Conservation (phyloP, 495 filamentous ascomycete species). For the Acidiella bohemica region DNA sequence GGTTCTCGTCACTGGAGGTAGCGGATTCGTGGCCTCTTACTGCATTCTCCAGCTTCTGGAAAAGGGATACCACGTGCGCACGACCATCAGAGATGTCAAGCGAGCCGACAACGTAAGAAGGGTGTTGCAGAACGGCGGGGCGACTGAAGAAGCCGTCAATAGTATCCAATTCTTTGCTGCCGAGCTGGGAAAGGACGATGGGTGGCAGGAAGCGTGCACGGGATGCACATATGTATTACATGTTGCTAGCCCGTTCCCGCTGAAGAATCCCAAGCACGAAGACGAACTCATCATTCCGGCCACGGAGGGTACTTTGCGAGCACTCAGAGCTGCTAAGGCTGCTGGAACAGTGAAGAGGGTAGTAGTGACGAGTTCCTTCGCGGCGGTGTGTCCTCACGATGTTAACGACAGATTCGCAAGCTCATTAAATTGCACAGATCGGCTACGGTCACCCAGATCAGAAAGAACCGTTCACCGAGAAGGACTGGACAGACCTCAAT, state of each 20-base stretch:
- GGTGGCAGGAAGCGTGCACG: slow-evolving; percentile 16
- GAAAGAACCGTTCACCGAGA: slow-evolving; percentile 10
- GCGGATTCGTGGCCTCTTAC: slow-evolving; percentile 8
- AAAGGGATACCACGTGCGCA: slow-evolving; percentile 12
- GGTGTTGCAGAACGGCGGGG: slow-evolving; percentile 9
- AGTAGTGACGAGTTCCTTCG: slow-evolving; percentile 11
- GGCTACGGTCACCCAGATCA: slow-evolving; percentile 6
- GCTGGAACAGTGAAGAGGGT: slow-evolving; percentile 18
- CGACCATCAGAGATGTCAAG: slow-evolving; percentile 10
- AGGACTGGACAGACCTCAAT: slow-evolving; percentile 13
- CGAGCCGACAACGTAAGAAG: slow-evolving; percentile 15
- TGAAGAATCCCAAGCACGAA: slow-evolving; percentile 14
- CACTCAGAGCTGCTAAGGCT: slow-evolving; percentile 13
- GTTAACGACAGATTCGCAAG: no score
- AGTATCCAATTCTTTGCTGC: slow-evolving; percentile 17
- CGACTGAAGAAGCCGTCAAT: neutral
- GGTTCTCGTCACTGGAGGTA: slow-evolving; percentile 14
- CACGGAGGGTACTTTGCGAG: slow-evolving; percentile 15
- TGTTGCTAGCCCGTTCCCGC: slow-evolving; percentile 18
- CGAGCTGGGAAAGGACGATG: slow-evolving; percentile 17
- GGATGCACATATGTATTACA: slow-evolving; percentile 19
- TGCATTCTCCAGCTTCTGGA: slow-evolving; percentile 7
- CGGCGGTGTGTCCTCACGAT: slow-evolving; percentile 7
- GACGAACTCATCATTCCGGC: slow-evolving; percentile 17
- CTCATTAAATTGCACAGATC: slow-evolving; percentile 1